Conservation (phyloP, 2,329 filamentous ascomycete genomes). For the Cercospora sp. region DNA sequence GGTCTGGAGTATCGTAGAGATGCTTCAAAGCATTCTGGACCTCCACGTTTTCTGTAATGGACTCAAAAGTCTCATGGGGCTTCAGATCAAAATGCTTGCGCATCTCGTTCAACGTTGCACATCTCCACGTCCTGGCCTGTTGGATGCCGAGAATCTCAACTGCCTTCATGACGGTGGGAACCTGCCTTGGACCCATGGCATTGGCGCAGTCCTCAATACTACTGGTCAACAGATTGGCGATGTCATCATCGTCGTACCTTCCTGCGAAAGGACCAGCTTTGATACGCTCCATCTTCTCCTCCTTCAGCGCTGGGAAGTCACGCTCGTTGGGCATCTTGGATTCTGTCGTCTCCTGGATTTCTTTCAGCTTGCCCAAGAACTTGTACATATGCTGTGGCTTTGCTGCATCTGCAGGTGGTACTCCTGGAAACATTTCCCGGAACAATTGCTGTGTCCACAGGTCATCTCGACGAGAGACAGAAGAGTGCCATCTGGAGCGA, state of each 20-base stretch:
- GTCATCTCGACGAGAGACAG: constrained; percentile 48
- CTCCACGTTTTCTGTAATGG: constrained; percentile 60
- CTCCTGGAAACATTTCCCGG: constrained; percentile 34
- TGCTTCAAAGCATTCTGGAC: constrained; percentile 58
- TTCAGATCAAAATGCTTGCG: constrained; percentile 63
- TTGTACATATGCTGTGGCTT: constrained; percentile 32
- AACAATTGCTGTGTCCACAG: constrained; percentile 47
- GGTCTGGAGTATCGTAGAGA: constrained; percentile 64
- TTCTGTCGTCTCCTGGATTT: constrained; percentile 34
- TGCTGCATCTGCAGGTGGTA: constrained; percentile 28
- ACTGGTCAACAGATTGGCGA: constrained; percentile 57
- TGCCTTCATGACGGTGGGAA: constrained; percentile 59
- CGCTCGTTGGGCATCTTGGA: constrained; percentile 36
- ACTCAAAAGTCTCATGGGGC: constrained; percentile 57
- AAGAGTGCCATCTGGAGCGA: constrained; percentile 47
- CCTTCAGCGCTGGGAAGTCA: constrained; percentile 38
- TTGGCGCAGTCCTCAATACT: constrained; percentile 63
- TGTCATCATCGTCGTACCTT: constrained; percentile 58
- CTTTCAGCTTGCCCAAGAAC: constrained; percentile 35
- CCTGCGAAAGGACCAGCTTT: constrained; percentile 46
- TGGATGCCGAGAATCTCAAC: constrained; percentile 65
- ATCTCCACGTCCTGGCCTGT: constrained; percentile 62
- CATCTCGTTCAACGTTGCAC: constrained; percentile 65
- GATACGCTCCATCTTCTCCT: constrained; percentile 31
- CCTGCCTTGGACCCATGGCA: constrained; percentile 59